Evolutionary conservation across 352 stramenopile species (phyloP), one percentile per base, ranked within the genome.

Genomic region (Blastocystis sp.): DNA sequence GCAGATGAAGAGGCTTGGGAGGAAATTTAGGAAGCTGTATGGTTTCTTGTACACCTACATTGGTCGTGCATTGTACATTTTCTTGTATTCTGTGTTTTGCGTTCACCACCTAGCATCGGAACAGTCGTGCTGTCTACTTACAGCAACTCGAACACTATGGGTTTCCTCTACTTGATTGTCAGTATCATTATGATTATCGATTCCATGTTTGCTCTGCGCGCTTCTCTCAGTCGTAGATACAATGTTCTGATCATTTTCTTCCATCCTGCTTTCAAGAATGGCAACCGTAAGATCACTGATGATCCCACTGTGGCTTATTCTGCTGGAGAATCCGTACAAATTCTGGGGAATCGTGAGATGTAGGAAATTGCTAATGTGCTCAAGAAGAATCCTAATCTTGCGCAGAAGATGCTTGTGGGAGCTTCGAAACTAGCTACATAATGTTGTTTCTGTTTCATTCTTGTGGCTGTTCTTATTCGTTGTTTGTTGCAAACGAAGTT

Each of bases 11-110:
- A 88, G 59, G 41, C 41, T 88, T 20, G 43, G 45, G 13, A 50
- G 66, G 53, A 88, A 88, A 54, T 6, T 88, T 13, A 29, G 77
- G 3, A 64, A 29, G 26, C 43, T 63, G 6, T 88, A 88, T 55
- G 77, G 77, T 63, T 88, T 88, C 77, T 61, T 88, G 55, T 88
- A 79, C 59, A 88, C 77, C 5, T 88, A 88, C 55, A 76, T 88
- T 43, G 77, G 77, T 59, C 41, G 77, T 47, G 47, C 77, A 43
- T 29, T 77, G 13, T 88, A 79, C 61, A 26, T 88, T 8, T 43
- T 88, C 41, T 88, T 88, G 77, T 88, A 77, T 2, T 20, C n/a
- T 77, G 3, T 47, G 2, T 59, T 56, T 59, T 54, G 13, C 23
- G 15, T 15, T 9, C 76, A 26, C 41, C 11, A 59, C 20, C n/a